Base-by-base conservation (phyloP, 129 eudicot genomes). In the Pittosporum tobira region DNA sequence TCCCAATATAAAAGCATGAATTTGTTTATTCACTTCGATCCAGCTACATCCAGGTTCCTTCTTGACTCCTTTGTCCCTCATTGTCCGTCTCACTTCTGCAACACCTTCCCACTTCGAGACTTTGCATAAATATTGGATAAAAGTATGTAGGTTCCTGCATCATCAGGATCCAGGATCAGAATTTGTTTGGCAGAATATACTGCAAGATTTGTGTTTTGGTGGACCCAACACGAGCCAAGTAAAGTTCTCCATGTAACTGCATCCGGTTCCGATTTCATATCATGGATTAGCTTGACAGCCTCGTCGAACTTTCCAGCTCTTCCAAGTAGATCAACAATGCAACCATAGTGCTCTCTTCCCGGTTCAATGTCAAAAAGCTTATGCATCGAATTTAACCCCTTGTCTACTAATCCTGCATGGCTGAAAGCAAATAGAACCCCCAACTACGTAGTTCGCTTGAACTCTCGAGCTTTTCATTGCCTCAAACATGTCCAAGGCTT, bases 41-140 rank as follows among this genome's bases (percentile, higher is more conserved):
- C 94, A 84, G 73, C 94, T 84, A 73, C 94, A 84, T 59, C 88
- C 88, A 1, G 94, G 94, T 71, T 84, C 94, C 59, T 84, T 80
- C 67, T 52, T 84, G 6, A 84, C 71, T n/a, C 84, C 79, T 46
- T 48, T 58, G 10, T 46, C 71, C 63, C 27, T 77, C 88, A 84
- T 84, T 30, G 62, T 31, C 62, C 12, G 68, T 65, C 94, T 74
- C 77, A 83, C 70, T 20, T 73, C 62, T 23, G 60, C 79, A 38
- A 63, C 91, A 20, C 79, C 81, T 14, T 79, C 86, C 89, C 89
- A 82, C 51, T 73, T 40, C 64, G 71, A 52, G 79, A 59, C 44
- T 76, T 79, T 36, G 83, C 84, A 51, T 84, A 84, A 25, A 80
- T 71, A 48, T 84, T 84, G 7, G 88, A 84, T 23, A 84, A 38